Evolutionary conservation across 352 stramenopile species (phyloP), one percentile per base, ranked within the genome.

Genomic region (Globisporangium spiculum): DNA sequence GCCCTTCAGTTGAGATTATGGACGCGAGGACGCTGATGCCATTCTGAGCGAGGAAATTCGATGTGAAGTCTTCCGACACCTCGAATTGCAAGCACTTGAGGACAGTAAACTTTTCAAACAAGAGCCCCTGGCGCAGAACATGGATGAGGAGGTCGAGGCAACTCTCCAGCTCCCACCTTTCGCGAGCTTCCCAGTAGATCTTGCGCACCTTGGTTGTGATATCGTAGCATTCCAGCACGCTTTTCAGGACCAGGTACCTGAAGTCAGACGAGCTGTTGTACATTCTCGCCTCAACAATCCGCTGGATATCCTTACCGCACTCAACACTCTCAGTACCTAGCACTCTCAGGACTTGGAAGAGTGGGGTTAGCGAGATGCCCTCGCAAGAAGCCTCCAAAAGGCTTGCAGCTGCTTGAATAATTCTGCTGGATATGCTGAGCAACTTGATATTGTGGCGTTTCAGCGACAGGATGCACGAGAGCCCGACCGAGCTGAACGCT

Each of bases 51-150:
- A 60, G 54, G 27, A 60, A 60, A 22, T 41, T 16, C 6, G 18
- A 9, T n/a, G 20, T 60, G 26, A n/a, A 60, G 3, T 60, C 16
- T 9, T 60, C 54, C 3, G 54, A 41, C 2, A n/a, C 4, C 1
- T 32, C 54, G 26, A 41, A 36, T 60, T 16, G 26, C 54, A 60
- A n/a, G 24, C 26, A 60, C 26, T 41, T 60, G 9, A 60, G 54
- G 14, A 41, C 16, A 12, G 12, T 41, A 27, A 4, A 16, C 12
- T 32, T 38, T 20, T 60, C 54, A 41, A 41, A 60, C 14, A 6
- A 20, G 2, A 41, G 27, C 7, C 26, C 26, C 6, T n/a, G 32
- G 32, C 34, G 54, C 54, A 60, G 12, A 60, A 60, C 26, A 16
- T 32, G 26, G 27, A 60, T 24, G 54, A 60, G 54, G 16, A 60